phyloP scores from a whole-genome alignment of 495 filamentous ascomycete species.

The Penicillium goetzii region DNA sequence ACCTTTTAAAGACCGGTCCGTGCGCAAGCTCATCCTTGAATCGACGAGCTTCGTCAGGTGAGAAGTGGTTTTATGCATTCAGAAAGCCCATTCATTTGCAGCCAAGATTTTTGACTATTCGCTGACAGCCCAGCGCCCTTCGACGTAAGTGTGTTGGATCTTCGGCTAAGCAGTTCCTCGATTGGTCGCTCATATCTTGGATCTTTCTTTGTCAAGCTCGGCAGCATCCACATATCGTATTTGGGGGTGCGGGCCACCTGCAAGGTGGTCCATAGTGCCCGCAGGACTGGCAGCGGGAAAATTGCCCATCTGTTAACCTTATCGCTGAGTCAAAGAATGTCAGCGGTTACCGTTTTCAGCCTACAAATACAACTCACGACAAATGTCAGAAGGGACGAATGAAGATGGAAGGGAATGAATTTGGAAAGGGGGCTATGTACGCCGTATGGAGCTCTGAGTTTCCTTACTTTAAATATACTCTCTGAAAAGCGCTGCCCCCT shows the following conservation, averaged over 20 bases:
- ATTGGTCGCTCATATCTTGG: constrained; percentile 17
- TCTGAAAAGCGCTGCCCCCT: not conserved
- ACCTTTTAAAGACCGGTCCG: constrained; percentile 23
- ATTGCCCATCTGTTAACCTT: constrained; percentile 25
- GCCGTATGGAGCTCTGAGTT: not conserved
- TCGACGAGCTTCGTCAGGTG: not conserved
- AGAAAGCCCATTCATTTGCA: constrained; percentile 2
- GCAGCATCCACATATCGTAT: constrained; percentile 13
- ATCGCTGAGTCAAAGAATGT: constrained; percentile 25
- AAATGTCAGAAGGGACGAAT: not conserved
- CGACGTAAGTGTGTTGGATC: constrained; percentile 13
- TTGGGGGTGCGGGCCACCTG: constrained; percentile 14
- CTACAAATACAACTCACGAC: not conserved
- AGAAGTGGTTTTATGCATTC: not conserved
- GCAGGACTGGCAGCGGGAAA: constrained; percentile 22
- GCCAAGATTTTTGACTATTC: constrained; percentile 6
- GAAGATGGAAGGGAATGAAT: not conserved
- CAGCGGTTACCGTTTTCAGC: constrained; percentile 11
- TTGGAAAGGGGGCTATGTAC: not conserved
- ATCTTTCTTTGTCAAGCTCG: not conserved
- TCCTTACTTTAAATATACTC: not conserved
- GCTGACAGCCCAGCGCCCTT: constrained; percentile 18
- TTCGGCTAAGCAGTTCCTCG: constrained; percentile 21
- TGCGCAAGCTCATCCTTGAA: constrained; percentile 23
- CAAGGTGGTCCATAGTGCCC: constrained; percentile 25